Evolutionary conservation across 139 green algal species (phyloP).

Genomic region (Micromonas commoda): DNA sequence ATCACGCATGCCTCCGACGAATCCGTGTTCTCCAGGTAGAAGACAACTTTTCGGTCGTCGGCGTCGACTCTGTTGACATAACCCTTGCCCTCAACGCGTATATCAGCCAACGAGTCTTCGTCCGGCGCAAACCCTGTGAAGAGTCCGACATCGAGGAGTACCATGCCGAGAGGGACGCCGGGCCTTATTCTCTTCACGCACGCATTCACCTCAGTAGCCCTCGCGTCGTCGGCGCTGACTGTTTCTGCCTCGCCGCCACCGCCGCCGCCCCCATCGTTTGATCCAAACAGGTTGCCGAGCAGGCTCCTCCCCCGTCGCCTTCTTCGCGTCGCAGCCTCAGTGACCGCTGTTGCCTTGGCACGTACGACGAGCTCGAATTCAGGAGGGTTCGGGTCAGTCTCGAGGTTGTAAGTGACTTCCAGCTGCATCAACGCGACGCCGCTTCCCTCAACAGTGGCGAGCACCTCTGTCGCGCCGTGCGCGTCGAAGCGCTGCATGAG

Average conservation of each 20-base stretch:
- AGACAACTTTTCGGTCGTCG: too few relatives aligned
- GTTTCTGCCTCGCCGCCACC: background rate
- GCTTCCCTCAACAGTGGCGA: background rate
- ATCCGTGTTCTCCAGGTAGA: too few relatives aligned
- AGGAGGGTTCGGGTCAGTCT: background rate
- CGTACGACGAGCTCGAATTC: background rate
- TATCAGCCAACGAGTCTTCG: too few relatives aligned
- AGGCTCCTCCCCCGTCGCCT: background rate
- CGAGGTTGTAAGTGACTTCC: background rate
- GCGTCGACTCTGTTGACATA: too few relatives aligned
- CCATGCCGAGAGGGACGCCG: too few relatives aligned
- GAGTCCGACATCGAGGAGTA: too few relatives aligned
- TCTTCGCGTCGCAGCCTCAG: background rate
- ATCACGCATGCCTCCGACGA: too few relatives aligned
- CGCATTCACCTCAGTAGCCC: background rate
- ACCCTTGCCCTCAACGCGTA: too few relatives aligned
- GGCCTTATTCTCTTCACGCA: slow-evolving; percentile 14
- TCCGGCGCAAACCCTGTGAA: too few relatives aligned
- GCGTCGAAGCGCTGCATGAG: background rate
- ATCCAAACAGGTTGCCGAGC: background rate
- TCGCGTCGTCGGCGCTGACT: background rate
- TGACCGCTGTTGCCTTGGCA: background rate
- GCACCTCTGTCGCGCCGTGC: background rate
- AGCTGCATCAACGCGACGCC: background rate
- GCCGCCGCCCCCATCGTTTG: background rate